Percentiles rank a stretch among this genome's conserved stretches.
Evolutionary conservation across 164 flowering plant species (phyloP).

Genomic region (Umbellularia californica): DNA sequence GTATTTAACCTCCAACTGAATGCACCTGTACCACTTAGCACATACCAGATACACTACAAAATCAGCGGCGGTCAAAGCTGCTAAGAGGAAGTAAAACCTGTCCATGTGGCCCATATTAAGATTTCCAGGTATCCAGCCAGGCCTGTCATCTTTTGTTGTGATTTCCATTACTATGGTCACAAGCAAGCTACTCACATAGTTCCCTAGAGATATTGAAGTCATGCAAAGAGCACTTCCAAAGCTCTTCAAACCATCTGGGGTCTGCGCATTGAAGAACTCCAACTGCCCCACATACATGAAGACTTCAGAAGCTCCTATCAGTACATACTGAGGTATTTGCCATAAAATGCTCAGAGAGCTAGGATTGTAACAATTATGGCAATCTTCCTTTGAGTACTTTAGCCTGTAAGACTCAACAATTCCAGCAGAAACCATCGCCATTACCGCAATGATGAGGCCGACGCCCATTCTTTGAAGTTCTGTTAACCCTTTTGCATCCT

Average conservation of each 20-base stretch:
- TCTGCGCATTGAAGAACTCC: constrained; percentile 82
- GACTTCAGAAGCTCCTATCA: constrained; percentile 86
- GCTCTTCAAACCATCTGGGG: constrained; percentile 87
- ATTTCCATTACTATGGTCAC: constrained; percentile 75
- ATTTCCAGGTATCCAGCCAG: constrained; percentile 91
- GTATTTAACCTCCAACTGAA: constrained; percentile 38
- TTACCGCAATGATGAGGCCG: constrained; percentile 66
- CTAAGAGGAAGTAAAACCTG: constrained; percentile 75
- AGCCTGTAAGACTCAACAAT: constrained; percentile 67
- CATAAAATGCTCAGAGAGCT: constrained; percentile 82
- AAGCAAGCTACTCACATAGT: constrained; percentile 75
- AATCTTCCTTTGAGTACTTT: constrained; percentile 47
- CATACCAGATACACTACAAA: constrained; percentile 52
- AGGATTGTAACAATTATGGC: constrained; percentile 54
- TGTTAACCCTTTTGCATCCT: constrained; percentile 44
- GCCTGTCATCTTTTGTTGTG: constrained; percentile 49
- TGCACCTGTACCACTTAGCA: constrained; percentile 71
- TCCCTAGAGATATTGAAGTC: constrained; percentile 89
- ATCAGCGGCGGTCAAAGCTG: constrained; percentile 52
- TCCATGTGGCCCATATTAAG: constrained; percentile 83
- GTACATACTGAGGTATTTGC: constrained; percentile 84
- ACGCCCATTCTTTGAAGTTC: constrained; percentile 91
- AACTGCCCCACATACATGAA: constrained; percentile 91
- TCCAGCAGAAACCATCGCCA: constrained; percentile 82
- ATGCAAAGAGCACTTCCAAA: constrained; percentile 93